A percentile compares a stretch with the other conserved stretches of the same genome.
Conservation (phyloP, 2,329 filamentous ascomycete species). For the Coniosporium tulheliwenetii region DNA sequence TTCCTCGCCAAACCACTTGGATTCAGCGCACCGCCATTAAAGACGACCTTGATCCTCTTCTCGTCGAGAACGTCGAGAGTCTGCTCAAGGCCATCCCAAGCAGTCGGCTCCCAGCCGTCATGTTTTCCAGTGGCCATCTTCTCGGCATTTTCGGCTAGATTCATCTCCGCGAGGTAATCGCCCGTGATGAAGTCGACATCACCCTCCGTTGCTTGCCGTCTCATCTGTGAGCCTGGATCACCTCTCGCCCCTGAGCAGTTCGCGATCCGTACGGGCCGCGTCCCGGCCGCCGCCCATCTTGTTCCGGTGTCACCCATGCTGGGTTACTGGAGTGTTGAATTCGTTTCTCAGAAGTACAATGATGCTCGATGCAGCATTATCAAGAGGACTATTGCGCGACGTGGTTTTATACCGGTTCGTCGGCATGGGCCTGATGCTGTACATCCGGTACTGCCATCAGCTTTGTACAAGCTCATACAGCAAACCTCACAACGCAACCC, state of each 20-base stretch:
- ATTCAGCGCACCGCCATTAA: conserved; percentile 42
- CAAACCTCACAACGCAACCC: too few species aligned
- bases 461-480: too few species aligned
- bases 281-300: background rate
- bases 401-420: too few species aligned
- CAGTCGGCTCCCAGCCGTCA: conserved; percentile 28
- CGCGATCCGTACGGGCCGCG: conserved; percentile 5
- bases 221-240: conserved; percentile 3
- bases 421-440: too few species aligned
- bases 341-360: too few species aligned
- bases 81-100: conserved; percentile 32
- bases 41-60: conserved; percentile 36
- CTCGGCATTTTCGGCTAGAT: conserved; percentile 29
- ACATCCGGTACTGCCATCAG: too few species aligned
- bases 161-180: conserved; percentile 33
- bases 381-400: too few species aligned
- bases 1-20: conserved; percentile 35
- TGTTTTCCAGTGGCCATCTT: conserved; percentile 23
- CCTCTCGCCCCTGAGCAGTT: conserved; percentile 6
- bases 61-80: conserved; percentile 29
- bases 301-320: background rate
- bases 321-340: too few species aligned
- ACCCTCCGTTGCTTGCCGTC: conserved; percentile 5
- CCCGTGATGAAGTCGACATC: conserved; percentile 36
- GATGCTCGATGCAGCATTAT: too few species aligned